phyloP scores from a whole-genome alignment of 2,329 filamentous ascomycete genomes.

The Colletotrichum cordylinicola region DNA sequence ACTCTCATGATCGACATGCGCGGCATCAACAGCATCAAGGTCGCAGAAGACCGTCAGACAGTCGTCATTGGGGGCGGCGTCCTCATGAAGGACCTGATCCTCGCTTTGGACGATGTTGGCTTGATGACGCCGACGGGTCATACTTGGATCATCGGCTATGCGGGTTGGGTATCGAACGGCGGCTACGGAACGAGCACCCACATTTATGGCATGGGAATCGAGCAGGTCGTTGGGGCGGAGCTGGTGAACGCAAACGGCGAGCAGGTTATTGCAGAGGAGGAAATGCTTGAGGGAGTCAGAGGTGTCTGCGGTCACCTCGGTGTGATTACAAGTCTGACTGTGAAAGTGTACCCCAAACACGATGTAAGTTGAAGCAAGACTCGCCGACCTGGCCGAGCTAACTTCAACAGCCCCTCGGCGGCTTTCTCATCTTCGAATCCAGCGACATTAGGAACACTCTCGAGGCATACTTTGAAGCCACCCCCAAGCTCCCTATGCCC shows the following conservation, averaged over 20 bases:
- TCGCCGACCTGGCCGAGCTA: neutral
- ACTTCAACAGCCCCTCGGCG: neutral
- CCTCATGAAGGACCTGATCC: neutral
- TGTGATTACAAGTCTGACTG: conserved; percentile 28
- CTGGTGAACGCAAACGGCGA: conserved; percentile 31
- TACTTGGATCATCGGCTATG: conserved; percentile 32
- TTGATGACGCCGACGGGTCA: neutral
- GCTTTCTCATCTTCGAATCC: neutral
- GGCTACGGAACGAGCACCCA: conserved; percentile 37
- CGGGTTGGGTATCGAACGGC: conserved; percentile 39
- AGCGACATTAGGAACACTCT: neutral
- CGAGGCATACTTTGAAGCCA: neutral
- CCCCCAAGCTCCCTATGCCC: neutral
- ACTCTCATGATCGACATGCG: conserved; percentile 1
- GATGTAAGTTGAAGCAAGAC: neutral
- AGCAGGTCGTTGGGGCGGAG: conserved; percentile 39
- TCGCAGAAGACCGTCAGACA: neutral
- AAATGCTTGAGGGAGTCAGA: conserved; percentile 31
- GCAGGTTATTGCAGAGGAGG: conserved; percentile 30
- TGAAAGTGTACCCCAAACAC: conserved; percentile 27
- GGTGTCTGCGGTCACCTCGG: conserved; percentile 32
- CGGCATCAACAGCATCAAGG: neutral
- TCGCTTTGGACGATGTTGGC: neutral
- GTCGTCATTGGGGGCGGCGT: neutral
- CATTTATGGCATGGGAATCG: conserved; percentile 36